Percentiles rank a stretch among this genome's conserved stretches.
These are phyloP conservation scores for Pichia sp. DNA, from an alignment of 1,139 yeast genomes.

Conservation along the genomic window DNA sequence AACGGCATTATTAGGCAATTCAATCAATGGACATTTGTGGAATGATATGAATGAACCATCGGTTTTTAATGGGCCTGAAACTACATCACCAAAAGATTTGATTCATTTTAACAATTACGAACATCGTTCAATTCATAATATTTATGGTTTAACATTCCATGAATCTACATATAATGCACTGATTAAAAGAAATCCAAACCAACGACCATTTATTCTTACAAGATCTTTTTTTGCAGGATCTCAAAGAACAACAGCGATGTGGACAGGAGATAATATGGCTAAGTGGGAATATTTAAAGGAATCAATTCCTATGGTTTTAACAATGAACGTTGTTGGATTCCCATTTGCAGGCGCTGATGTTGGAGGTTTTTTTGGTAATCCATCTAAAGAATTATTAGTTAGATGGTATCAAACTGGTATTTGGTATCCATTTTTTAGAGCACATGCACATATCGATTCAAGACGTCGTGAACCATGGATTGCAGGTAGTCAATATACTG, in stretches of 20 bases:
- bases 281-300: constrained; percentile 80
- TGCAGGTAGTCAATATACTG: constrained; percentile 68
- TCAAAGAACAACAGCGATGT: constrained; percentile 85
- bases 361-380: constrained; percentile 94
- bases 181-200: constrained; percentile 40
- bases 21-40: constrained; percentile 77
- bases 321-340: constrained; percentile 77
- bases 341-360: constrained; percentile 96
- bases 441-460: constrained; percentile 93
- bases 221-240: constrained; percentile 87
- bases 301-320: constrained; percentile 83
- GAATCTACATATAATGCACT: constrained; percentile 73
- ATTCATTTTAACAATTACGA: constrained; percentile 79
- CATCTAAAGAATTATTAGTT: constrained; percentile 67
- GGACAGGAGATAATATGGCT: constrained; percentile 98
- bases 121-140: constrained; percentile 84
- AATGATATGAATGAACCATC: constrained; percentile 99
- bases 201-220: constrained; percentile 86
- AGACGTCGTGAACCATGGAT: constrained; percentile 92
- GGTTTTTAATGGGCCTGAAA: constrained; percentile 91
- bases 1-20: constrained; percentile 44
- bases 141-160: constrained; percentile 75
- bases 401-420: constrained; percentile 97
- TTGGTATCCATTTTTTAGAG: constrained; percentile 95
- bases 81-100: constrained; percentile 76